Percentiles rank a stretch among this genome's conserved stretches.
Evolutionary conservation across 2,329 filamentous ascomycete genomes (phyloP).

Genomic region (Sporothrix sp.): DNA sequence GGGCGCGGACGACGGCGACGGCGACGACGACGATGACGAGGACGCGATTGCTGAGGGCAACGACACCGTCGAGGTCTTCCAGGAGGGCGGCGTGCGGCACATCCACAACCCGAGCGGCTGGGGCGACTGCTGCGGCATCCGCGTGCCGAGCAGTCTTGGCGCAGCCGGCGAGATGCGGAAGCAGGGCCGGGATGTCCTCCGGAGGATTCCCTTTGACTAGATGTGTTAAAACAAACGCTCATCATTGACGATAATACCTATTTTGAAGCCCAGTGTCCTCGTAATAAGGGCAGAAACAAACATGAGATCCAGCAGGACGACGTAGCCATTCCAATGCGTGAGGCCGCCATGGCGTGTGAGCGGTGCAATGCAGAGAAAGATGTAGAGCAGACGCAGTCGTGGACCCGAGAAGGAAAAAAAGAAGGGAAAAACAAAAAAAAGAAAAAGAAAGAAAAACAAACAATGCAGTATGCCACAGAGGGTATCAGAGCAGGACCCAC

Average conservation of each 20-base stretch:
- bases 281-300: too few species aligned
- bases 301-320: too few species aligned
- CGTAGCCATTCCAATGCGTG: too few species aligned
- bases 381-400: neutral
- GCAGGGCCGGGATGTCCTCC: conserved; percentile 49
- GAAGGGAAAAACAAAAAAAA: neutral
- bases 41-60: conserved; percentile 37
- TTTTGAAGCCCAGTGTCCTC: too few species aligned
- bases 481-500: conserved; percentile 19
- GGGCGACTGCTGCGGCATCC: conserved; percentile 97
- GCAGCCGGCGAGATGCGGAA: conserved; percentile 85
- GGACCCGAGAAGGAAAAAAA: neutral
- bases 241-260: too few species aligned
- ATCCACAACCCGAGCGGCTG: conserved; percentile 65
- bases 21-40: conserved; percentile 46
- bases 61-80: conserved; percentile 50
- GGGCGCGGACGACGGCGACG: conserved; percentile 42
- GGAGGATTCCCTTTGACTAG: conserved; percentile 75
- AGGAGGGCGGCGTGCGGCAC: conserved; percentile 56
- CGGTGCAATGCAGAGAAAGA: neutral
- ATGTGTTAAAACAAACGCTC: neutral
- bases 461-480: conserved; percentile 11
- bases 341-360: too few species aligned
- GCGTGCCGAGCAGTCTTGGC: conserved; percentile 87
- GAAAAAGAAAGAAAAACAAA: conserved; percentile 13